Evolutionary conservation across 2,329 filamentous ascomycete species (phyloP).

Genomic region (Hymenoscyphus fraxineus): DNA sequence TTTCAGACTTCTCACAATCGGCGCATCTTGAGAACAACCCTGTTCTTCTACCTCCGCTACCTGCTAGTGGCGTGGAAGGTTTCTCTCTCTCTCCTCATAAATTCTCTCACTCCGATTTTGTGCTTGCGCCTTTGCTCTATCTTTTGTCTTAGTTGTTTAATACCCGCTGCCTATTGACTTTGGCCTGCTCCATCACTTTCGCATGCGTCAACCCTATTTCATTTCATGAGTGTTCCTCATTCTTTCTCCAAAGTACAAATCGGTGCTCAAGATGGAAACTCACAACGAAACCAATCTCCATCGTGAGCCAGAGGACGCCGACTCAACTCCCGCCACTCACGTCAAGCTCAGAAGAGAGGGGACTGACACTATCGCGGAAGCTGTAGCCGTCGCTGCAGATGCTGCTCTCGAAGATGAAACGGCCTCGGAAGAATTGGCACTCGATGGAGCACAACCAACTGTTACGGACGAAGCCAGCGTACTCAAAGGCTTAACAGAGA

Average conservation of each 20-base stretch:
- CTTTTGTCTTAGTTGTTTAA: not conserved
- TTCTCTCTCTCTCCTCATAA: not conserved
- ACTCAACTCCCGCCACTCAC: conserved; percentile 8
- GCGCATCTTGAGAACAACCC: not conserved
- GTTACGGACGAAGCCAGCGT: conserved; percentile 32
- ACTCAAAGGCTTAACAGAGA: conserved; percentile 60
- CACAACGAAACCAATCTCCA: not conserved
- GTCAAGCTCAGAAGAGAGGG: conserved; percentile 20
- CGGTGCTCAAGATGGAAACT: conserved; percentile 10
- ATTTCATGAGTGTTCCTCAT: not conserved
- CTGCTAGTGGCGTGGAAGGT: not conserved
- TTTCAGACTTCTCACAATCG: not conserved
- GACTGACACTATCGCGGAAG: conserved; percentile 27
- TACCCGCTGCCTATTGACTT: not conserved
- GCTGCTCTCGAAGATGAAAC: conserved; percentile 20
- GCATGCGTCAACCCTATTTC: not conserved
- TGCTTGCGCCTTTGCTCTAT: no score
- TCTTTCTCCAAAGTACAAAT: not conserved
- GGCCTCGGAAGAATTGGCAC: conserved; percentile 20
- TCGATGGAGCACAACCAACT: conserved; percentile 14
- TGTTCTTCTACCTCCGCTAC: not conserved
- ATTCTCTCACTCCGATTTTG: not conserved
- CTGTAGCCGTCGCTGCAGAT: conserved; percentile 24
- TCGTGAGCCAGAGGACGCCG: conserved; percentile 6
- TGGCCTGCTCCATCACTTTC: not conserved